Evolutionary conservation across 148 eudicot genomes (phyloP), one percentile per base, ranked within the genome.

Genomic region (Camellia sinensis): DNA sequence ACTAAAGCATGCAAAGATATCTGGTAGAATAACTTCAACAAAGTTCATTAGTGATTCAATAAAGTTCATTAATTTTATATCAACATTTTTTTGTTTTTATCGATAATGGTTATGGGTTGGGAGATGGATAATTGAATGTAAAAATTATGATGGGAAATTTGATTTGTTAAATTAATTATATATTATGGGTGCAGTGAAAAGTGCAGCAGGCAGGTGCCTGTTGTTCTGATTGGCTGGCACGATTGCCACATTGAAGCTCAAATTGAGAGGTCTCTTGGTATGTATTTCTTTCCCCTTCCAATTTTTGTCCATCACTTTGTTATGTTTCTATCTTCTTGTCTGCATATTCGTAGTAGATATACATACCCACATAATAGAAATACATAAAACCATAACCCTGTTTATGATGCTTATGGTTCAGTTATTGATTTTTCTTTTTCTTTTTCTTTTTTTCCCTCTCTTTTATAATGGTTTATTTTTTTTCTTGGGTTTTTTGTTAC

Each of bases 171-270:
- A 2, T 54, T 8, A 7, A 7, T 9, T 60, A 4, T 3, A 15
- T 60, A 4, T 9, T 60, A 3, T 60, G 21, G 64, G 64, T 1
- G 64, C 93, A 94, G 98, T 79, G 94, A 90, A 61, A 87, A 87
- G 45, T 94, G 98, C 87, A 88, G 86, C 11, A 89, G 86, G 59
- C 87, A 89, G 82, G 98, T 95, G 8, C 86, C 99, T 1, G 93
- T 93, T 29, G 97, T 91, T 1, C 86, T 95, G n/a, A 92, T 95
- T 41, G 91, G 87, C 81, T 87, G 91, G 90, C 99, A 95, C 59
- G 85, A 79, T 65, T 95, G 99, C 71, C 85, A 90, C 45, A 86
- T 88, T 75, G 97, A 93, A 22, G 97, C 97, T 54, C 92, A 87
- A 82, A 89, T 92, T 77, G 89, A 89, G 86, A 89, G 84, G 89